Evolutionary conservation across 768 basidiomycete genomes (phyloP).

Genomic region (Rubroboletus satanas): DNA sequence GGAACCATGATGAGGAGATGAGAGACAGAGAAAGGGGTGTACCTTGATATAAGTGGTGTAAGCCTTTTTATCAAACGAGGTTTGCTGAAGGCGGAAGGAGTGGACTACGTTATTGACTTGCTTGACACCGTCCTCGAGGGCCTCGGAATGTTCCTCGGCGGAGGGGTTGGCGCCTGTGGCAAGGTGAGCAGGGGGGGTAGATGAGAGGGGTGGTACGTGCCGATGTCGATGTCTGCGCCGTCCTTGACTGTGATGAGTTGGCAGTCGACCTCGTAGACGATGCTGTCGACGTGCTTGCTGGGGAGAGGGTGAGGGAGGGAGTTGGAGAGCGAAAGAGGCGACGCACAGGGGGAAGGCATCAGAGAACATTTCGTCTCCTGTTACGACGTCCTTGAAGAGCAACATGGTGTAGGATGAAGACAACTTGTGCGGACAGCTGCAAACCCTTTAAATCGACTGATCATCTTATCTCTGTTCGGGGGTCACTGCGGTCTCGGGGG

Average conservation of each 20-base stretch:
- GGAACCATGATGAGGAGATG: not conserved
- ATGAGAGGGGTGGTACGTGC: conserved; percentile 36
- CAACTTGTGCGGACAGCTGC: not conserved
- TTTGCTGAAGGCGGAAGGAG: conserved; percentile 85
- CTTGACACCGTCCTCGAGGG: conserved; percentile 69
- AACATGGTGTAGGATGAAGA: conserved; percentile 49
- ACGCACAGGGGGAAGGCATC: conserved; percentile 87
- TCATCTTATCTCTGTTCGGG: conserved; percentile 22
- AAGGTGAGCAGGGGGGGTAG: conserved; percentile 5
- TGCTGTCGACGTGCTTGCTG: conserved; percentile 74
- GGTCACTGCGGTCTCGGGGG: conserved; percentile 6
- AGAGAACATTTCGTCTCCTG: conserved; percentile 88
- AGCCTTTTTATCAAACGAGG: conserved; percentile 87
- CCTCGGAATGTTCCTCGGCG: conserved; percentile 79
- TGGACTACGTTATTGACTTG: conserved; percentile 87
- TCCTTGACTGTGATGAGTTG: conserved; percentile 60
- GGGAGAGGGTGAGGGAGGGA: conserved; percentile 6
- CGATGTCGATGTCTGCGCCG: conserved; percentile 85
- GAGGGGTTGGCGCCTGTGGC: conserved; percentile 86
- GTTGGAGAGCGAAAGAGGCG: not conserved
- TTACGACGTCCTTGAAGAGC: conserved; percentile 69
- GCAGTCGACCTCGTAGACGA: conserved; percentile 89
- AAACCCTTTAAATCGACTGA: conserved; percentile 1
- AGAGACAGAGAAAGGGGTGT: not conserved
- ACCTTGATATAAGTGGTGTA: conserved; percentile 81